phyloP scores from a whole-genome alignment of 2,329 filamentous ascomycete genomes.

The Arthrobotrys pseudoclavata region DNA sequence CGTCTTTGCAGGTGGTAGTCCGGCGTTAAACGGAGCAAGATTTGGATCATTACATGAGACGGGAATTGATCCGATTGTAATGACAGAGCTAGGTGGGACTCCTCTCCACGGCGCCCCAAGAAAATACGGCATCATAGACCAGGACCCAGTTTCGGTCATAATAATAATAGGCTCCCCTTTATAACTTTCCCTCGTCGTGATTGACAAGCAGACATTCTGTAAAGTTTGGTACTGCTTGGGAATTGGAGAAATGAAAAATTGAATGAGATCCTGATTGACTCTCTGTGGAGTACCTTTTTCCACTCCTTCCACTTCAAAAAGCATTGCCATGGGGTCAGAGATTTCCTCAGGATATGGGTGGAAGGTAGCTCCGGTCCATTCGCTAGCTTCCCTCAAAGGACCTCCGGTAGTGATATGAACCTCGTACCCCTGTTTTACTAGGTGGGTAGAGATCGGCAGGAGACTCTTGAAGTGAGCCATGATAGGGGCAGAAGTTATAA shows the following conservation, averaged over 20 bases:
- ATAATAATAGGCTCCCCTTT: constrained; percentile 65
- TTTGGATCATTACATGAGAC: constrained; percentile 66
- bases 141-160: constrained; percentile 67
- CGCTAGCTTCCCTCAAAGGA: constrained; percentile 65
- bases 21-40: constrained; percentile 66
- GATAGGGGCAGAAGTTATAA: constrained; percentile 40
- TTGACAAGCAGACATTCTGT: constrained; percentile 65
- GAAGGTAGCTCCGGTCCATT: constrained; percentile 66
- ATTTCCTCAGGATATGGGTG: constrained; percentile 64
- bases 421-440: constrained; percentile 67
- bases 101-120: constrained; percentile 65
- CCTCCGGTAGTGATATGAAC: constrained; percentile 67
- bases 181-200: constrained; percentile 44
- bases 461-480: constrained; percentile 61
- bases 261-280: constrained; percentile 65
- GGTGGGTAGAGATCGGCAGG: constrained; percentile 65
- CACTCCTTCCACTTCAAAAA: constrained; percentile 60
- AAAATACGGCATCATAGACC: constrained; percentile 66
- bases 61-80: constrained; percentile 67
- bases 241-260: constrained; percentile 65
- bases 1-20: constrained; percentile 66
- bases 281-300: constrained; percentile 61
- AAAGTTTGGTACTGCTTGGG: constrained; percentile 65
- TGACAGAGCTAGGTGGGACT: constrained; percentile 64
- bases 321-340: constrained; percentile 59